Base-by-base conservation (phyloP, 768 basidiomycete genomes). In the Collybia nuda region DNA sequence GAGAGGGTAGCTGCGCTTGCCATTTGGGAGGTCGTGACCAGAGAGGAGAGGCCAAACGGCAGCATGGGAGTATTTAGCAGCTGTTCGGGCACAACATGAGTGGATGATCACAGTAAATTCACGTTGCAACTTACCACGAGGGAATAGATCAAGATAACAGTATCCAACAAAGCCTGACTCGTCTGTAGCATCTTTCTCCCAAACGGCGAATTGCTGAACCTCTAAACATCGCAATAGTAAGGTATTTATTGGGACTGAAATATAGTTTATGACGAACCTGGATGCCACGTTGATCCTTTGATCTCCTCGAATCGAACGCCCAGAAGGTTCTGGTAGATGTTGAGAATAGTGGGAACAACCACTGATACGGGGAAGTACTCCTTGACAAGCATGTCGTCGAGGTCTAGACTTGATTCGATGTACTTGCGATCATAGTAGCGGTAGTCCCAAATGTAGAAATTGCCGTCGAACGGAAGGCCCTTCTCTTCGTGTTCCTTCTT, bases 291-390 rank as follows among this genome's bases (percentile, higher is more conserved):
- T 2, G 75, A 66, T 36, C 83, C 77, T 41, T 81, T 75, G 32
- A 83, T 74, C 35, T 80, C 80, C 52, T 82, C 80, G 57, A 93
- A 92, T 50, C 75, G 74, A 35, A 95, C 90, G 15, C 87, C 80
- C 22, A 95, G 81, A 17, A 94, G 70, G 49, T 83, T 82, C 65
- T 93, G 89, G 66, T 94, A 95, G 61, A 94, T 90, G 12, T 80
- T 72, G 41, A 95, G 75, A 58, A 95, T 90, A 3, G 86, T 76
- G 5, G 90, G 88, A 9, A 95, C 87, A 38, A 95, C 90, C 15
- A 85, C 80, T 2, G 82, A 75, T 2, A 93, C 93, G 0, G 91
- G 90, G 79, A 95, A 93, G 66, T 93, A 91, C 64, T 93, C 87
- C 67, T 93, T 93, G 56, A 94, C 83, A 11, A 85, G 72, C 54